Conservation (phyloP, 2,329 filamentous ascomycete species). For the Hypomyces rosellus region DNA sequence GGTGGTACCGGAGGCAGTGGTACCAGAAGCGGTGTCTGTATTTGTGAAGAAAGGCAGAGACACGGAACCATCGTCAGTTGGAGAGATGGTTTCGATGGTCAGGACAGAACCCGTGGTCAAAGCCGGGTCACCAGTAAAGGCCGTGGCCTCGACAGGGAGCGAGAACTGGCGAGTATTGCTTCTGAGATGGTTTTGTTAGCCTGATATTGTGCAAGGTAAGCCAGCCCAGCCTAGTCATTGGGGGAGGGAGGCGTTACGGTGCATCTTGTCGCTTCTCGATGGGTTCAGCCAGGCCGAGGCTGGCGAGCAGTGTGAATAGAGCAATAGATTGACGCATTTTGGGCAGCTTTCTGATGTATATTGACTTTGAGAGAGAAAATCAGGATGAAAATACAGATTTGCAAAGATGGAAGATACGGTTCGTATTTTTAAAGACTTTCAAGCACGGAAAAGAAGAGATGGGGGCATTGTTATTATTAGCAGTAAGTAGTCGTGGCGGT, state of each 20-base stretch:
- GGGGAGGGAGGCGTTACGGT: not conserved
- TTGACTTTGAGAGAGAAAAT: not conserved
- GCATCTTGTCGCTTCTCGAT: conserved; percentile 4
- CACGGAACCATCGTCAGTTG: not conserved
- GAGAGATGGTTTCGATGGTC: not conserved
- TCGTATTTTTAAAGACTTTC: no score
- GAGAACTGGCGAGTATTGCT: conserved; percentile 9
- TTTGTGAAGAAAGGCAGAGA: conserved; percentile 1
- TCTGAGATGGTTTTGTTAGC: not conserved
- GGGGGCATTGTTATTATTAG: no score
- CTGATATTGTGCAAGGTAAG: not conserved
- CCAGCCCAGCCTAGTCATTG: no score
- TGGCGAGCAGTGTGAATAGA: conserved; percentile 9
- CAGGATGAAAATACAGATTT: not conserved
- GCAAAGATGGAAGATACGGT: no score
- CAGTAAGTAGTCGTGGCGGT: no score
- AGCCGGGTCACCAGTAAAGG: conserved; percentile 1
- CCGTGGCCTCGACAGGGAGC: conserved; percentile 7
- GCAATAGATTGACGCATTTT: conserved; percentile 5
- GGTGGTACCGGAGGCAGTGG: not conserved
- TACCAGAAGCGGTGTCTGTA: not conserved
- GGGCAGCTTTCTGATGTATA: not conserved
- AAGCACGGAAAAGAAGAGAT: no score
- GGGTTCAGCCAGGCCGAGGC: conserved; percentile 7
- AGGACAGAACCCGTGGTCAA: conserved; percentile 1